phyloP scores from a whole-genome alignment of 1,284 basidiomycete genomes.

The Papiliotrema flavescens region DNA sequence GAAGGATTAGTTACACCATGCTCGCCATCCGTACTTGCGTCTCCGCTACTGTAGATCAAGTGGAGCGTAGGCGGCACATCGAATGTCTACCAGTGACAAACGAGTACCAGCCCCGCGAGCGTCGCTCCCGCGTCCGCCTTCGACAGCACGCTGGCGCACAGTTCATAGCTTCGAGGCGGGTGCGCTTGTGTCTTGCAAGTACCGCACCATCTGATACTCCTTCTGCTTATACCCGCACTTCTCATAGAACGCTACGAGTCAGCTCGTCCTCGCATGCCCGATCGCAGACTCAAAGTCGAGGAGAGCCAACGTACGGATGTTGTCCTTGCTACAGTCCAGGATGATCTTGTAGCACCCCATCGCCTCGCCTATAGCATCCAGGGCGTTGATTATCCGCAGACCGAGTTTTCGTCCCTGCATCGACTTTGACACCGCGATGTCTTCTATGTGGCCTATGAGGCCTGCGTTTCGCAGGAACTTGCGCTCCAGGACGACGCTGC shows the following conservation, averaged over 20 bases:
- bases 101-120: too few species aligned
- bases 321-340: slow-evolving; percentile 85
- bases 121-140: too few species aligned
- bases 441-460: slow-evolving; percentile 90
- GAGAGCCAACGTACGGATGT: slow-evolving; percentile 68
- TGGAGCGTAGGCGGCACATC: too few species aligned
- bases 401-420: slow-evolving; percentile 86
- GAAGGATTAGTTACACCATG: too few species aligned
- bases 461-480: slow-evolving; percentile 85
- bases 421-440: slow-evolving; percentile 84
- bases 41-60: too few species aligned
- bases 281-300: not conserved
- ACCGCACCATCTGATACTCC: slow-evolving; percentile 80
- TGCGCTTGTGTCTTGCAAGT: too few species aligned
- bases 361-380: slow-evolving; percentile 72
- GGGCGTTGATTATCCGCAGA: slow-evolving; percentile 75
- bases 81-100: too few species aligned
- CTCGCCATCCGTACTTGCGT: too few species aligned
- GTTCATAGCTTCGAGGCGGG: too few species aligned
- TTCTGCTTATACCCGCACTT: slow-evolving; percentile 85
- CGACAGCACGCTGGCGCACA: too few species aligned
- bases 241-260: slow-evolving; percentile 77
- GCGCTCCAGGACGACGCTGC: slow-evolving; percentile 82
- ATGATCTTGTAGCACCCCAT: slow-evolving; percentile 92
- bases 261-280: slow-evolving; percentile 5